Evolutionary conservation across 306 rosid genomes (phyloP).

Genomic region (Fagus sylvatica): DNA sequence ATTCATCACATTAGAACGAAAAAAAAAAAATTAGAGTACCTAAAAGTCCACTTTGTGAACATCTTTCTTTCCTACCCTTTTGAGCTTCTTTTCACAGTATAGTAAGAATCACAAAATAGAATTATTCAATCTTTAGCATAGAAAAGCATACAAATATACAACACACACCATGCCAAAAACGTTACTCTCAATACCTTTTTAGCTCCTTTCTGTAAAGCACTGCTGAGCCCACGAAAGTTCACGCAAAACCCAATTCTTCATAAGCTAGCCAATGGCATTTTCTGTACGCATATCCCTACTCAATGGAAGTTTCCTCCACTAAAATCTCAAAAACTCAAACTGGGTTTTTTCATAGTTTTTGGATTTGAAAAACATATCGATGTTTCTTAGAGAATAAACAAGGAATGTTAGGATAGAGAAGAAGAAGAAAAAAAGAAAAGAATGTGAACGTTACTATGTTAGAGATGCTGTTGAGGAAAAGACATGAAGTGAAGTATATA

Average conservation of each 20-base stretch:
- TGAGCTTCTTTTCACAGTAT: no score
- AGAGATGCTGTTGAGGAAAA: conserved; percentile 40
- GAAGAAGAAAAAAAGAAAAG: neutral
- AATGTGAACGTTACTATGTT: conserved; percentile 20
- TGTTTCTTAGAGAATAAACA: neutral
- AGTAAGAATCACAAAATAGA: no score
- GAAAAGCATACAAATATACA: neutral
- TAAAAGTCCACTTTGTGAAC: neutral
- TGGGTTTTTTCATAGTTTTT: neutral
- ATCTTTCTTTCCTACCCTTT: neutral
- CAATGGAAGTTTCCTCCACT: conserved; percentile 8
- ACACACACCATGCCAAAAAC: neutral
- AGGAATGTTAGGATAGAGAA: conserved; percentile 12
- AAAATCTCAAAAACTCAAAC: neutral
- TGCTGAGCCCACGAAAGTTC: neutral
- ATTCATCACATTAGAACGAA: neutral
- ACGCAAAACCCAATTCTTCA: conserved; percentile 2
- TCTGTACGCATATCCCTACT: conserved; percentile 21
- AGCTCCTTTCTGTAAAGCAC: neutral
- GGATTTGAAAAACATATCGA: neutral
- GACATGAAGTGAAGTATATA: conserved; percentile 28
- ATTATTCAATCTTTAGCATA: neutral
- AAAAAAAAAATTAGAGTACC: neutral
- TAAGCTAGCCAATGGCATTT: neutral
- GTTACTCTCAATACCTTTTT: conserved; percentile 13